Evolutionary conservation across 768 basidiomycete genomes (phyloP), one percentile per base, ranked within the genome.

Genomic region (Leccinum barrowsii): DNA sequence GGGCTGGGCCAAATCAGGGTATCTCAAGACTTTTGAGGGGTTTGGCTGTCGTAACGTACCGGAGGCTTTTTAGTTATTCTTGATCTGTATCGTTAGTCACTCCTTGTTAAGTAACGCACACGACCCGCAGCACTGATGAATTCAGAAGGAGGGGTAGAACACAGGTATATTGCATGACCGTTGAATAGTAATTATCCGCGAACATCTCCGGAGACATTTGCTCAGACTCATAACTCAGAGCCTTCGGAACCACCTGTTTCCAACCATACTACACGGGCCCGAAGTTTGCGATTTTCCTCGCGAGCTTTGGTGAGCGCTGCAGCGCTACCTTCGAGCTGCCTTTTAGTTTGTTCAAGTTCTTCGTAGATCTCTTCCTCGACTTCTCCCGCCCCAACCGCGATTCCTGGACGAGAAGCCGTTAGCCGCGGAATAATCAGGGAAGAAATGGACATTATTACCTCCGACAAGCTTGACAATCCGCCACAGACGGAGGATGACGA

Each of bases 401-500:
- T 82, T 46, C 89, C 90, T 67, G 90, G 61, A 53, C 54, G 37
- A 52, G 22, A 37, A 47, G 22, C 57, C 40, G 55, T 60, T 32
- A 61, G 35, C 37, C 1, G 30, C 47, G 7, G 48, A 42, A 34
- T 5, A 22, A 11, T 11, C 30, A 24, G 32, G 15, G 53, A 21
- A n/a, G 42, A 52, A 35, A 32, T 32, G 13, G 24, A 24, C 6
- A 53, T 72, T 66, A 49, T 57, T 17, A 82, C 81, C 82, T 71
- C 81, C 81, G 10, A 90, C 85, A 12, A 93, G 76, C 67, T 92
- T 90, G 24, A 92, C 81, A 32, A 93, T 75, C 24, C 91, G 80
- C 91, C 92, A 92, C 13, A 93, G 70, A 71, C 91, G 90, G 28
- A 93, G 75, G 19, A 88, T 74, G 44, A 93, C 78, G 34, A 93